Evolutionary conservation across 2,329 filamentous ascomycete species (phyloP).

Genomic region (Helotiales sp.): DNA sequence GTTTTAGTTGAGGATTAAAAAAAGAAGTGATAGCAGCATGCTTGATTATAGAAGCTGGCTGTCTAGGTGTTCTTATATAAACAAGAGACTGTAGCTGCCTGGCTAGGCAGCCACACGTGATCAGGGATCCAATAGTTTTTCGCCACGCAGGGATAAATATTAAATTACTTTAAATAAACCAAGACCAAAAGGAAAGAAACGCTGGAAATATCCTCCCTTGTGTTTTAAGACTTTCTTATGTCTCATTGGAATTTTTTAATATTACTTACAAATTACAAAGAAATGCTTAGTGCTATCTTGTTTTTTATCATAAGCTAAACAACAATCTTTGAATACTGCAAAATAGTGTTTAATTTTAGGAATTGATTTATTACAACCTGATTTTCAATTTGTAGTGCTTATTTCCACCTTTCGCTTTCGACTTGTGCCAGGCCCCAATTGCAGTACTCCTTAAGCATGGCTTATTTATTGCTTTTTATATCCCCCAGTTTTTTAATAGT

Average conservation of each 20-base stretch:
- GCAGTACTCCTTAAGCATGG: conserved; percentile 28
- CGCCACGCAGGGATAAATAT: conserved; percentile 28
- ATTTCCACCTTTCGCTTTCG: conserved; percentile 30
- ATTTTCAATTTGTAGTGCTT: conserved; percentile 22
- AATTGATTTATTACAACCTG: conserved; percentile 27
- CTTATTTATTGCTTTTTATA: conserved; percentile 27
- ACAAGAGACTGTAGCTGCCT: no score
- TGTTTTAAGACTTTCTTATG: conserved; percentile 14
- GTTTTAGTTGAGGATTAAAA: no score
- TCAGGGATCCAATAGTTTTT: no score
- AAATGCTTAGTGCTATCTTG: conserved; percentile 24
- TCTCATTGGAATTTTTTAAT: conserved; percentile 22
- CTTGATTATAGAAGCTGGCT: no score
- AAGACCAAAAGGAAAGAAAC: neutral
- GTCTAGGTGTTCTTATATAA: no score
- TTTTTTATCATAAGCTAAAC: conserved; percentile 28
- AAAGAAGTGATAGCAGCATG: no score
- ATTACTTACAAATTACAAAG: conserved; percentile 29
- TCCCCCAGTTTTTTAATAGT: conserved; percentile 19
- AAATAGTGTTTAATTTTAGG: conserved; percentile 29
- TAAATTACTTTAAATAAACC: conserved; percentile 19
- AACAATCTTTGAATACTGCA: conserved; percentile 17
- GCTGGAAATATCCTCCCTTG: conserved; percentile 18
- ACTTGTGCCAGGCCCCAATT: no score
- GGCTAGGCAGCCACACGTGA: no score